These are phyloP conservation scores for Cladophialophora bantiana DNA, from an alignment of 2,329 filamentous ascomycete species.

Conservation along the genomic window DNA sequence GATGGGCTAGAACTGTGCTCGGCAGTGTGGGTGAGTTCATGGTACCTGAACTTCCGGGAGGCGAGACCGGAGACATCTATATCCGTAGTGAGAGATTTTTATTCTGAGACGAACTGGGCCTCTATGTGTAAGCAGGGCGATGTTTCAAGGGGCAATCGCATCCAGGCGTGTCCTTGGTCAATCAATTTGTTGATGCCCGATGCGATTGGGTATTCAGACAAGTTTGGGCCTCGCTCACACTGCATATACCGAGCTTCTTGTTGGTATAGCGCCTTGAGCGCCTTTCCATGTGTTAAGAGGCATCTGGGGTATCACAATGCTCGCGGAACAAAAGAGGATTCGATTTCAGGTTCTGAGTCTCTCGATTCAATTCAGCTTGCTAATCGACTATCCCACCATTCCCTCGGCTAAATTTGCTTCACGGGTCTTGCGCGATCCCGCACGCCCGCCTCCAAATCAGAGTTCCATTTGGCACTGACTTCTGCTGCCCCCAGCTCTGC, in stretches of 20 bases:
- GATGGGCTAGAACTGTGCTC: not conserved
- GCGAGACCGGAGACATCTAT: constrained; percentile 1
- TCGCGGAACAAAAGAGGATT: not conserved
- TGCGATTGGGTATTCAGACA: not conserved
- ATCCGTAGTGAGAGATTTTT: not conserved
- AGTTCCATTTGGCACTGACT: constrained; percentile 9
- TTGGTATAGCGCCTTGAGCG: not conserved
- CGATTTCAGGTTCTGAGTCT: constrained; percentile 12
- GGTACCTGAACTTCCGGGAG: not conserved
- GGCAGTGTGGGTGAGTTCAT: not conserved
- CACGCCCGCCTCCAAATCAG: constrained; percentile 24
- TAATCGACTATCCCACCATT: constrained; percentile 8
- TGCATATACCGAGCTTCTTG: not conserved
- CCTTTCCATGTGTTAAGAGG: not conserved
- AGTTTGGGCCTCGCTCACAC: not conserved
- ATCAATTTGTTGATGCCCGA: not conserved
- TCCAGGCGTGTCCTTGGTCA: not conserved
- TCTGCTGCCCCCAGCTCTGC: not conserved
- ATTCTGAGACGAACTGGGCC: constrained; percentile 5
- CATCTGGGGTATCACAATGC: not conserved
- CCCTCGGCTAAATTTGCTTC: not conserved
- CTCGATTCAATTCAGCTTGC: constrained; percentile 17
- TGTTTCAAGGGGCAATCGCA: constrained; percentile 4
- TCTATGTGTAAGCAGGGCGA: not conserved
- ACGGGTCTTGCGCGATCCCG: constrained; percentile 17